Evolutionary conservation across 2,329 filamentous ascomycete genomes (phyloP), one percentile per base, ranked within the genome.

Genomic region (Neonectria punicea): DNA sequence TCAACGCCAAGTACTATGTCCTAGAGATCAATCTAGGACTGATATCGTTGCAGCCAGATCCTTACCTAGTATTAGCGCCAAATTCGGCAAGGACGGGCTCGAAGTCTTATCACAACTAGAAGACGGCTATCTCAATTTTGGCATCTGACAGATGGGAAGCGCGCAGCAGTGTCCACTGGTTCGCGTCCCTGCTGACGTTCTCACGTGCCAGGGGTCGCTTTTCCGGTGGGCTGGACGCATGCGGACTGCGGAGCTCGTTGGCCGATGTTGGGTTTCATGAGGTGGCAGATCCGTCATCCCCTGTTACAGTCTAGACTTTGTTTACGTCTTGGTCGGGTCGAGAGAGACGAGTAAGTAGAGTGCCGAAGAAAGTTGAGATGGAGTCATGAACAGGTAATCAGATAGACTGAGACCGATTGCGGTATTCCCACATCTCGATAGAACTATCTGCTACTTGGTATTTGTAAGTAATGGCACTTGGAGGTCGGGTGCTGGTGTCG

Each of bases 161-260:
- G 14, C 32, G 41, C 41, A 13, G 43, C 20, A 28, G 14, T 43
- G 32, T 28, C 18, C n/a, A 20, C 16, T 22, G 14, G 16, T 32
- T 25, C 36, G 55, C 53, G 47, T 41, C n/a, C 39, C 59, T 64
- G 58, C 58, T 72, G 70, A 72, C 28, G 25, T 39, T 67, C 66
- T 69, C 70, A 70, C 70, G 66, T 66, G 70, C 39, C 16, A 20
- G 39, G 39, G 39, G 39, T 43, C 6, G 39, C 39, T n/a, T 20
- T n/a, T 20, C n/a, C 39, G 39, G 39, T 20, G 39, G 39, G 39
- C 18, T 43, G 39, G 39, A 18, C n/a, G 39, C 36, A 43, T 43
- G 39, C n/a, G 39, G n/a, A 11, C n/a, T 43, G 39, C n/a, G 39
- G 39, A 5, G 8, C 8, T 43, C 39, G 39, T 43, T 43, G 39